Base-by-base conservation (phyloP, 78 protist species). In the Dictyostelium purpureum region DNA sequence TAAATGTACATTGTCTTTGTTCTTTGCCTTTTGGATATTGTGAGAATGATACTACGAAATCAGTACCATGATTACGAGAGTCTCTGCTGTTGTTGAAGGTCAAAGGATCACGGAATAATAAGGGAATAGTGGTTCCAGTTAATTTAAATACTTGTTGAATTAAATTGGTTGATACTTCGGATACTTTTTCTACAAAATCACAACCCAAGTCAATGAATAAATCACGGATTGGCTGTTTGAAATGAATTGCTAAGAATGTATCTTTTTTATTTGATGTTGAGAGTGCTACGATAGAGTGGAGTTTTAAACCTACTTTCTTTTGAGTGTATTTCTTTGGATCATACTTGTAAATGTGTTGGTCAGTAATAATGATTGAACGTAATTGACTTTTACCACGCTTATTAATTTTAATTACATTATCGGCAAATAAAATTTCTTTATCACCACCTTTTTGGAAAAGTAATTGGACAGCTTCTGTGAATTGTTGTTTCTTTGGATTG, bases 291-390 rank as follows among this genome's bases (percentile, higher is more conserved):
- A 81, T 81, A 3, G 77, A 69, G 18, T 81, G 77, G 18, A 81
- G 26, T 47, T 81, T 81, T 0, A 81, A 5, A 21, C 89, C 89
- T 9, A 52, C 79, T n/a, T 92, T 92, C 75, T 92, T 92, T 57
- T 79, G 89, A 40, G 81, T 94, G 37, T 87, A 94, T 35, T 94
- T 71, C 70, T 95, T 88, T 40, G 96, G 93, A 54, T 95, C 98
- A 28, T 88, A 57, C 52, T 96, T 70, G 83, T 94, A 94, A 19
- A 96, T 61, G 51, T 56, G 57, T 76, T 75, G 59, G 47, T 88
- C 93, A 0, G 97, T 93, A n/a, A 96, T 76, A 35, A 96, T 71
- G 2, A 96, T 11, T 33, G 74, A 75, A 28, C 97, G 69, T 63
- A 66, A 26, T 54, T 95, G 95, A n/a, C 69, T 52, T 77, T 93